phyloP scores from a whole-genome alignment of 108 stramenopile species.

The Fragilaria radians region DNA sequence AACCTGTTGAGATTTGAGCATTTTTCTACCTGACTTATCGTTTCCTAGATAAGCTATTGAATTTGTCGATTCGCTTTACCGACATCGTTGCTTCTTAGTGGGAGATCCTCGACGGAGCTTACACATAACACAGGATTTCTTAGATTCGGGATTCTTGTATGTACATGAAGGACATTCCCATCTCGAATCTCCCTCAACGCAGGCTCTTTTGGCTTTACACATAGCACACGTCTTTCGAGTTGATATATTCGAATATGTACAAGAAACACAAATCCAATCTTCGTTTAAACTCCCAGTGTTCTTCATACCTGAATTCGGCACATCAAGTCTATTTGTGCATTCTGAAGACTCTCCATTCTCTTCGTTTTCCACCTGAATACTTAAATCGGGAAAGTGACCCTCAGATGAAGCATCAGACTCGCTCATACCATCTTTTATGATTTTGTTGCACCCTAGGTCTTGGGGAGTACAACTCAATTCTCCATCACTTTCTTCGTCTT shows the following conservation, averaged over 20 bases:
- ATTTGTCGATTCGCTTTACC: no score
- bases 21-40: background rate
- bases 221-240: background rate
- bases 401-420: background rate
- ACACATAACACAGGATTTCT: background rate
- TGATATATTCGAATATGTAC: conserved; percentile 5
- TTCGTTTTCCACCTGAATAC: background rate
- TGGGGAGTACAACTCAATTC: no score
- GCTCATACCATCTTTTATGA: background rate
- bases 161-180: background rate
- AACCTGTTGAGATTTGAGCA: no score
- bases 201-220: conserved; percentile 6
- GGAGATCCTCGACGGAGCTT: background rate
- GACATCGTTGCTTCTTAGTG: conserved; percentile 4
- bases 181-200: background rate
- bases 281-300: no score
- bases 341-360: background rate
- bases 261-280: conserved; percentile 3
- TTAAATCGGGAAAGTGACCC: background rate
- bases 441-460: no score
- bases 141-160: background rate
- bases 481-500: no score
- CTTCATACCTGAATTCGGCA: no score
- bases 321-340: background rate
- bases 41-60: no score